Evolutionary conservation across 2,329 filamentous ascomycete genomes (phyloP).

Genomic region (Penicillium sp.): DNA sequence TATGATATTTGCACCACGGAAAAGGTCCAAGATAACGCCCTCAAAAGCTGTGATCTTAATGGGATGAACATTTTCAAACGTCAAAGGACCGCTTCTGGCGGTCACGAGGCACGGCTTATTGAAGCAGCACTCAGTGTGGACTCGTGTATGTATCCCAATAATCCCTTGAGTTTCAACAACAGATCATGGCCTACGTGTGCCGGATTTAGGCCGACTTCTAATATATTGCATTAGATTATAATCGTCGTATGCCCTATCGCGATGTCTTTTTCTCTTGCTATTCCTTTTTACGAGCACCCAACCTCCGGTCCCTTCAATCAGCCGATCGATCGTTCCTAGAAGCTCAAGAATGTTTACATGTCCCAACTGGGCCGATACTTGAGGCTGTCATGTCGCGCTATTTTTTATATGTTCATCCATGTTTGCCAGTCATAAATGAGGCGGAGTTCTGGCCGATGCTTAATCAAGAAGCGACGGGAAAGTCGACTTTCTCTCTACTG

Average conservation of each 20-base stretch:
- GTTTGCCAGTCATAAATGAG: slow-evolving; percentile 5
- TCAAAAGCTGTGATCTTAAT: slow-evolving; percentile 1
- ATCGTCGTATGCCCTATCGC: not conserved
- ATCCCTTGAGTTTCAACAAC: too few species aligned
- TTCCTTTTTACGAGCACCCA: slow-evolving; percentile 6
- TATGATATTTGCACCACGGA: not conserved
- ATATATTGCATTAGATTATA: not conserved
- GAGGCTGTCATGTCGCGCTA: slow-evolving; percentile 4
- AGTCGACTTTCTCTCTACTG: slow-evolving; percentile 1
- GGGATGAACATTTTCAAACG: slow-evolving; percentile 1
- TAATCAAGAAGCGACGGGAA: not conserved
- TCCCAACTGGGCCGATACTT: not conserved
- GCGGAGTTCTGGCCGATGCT: slow-evolving; percentile 8
- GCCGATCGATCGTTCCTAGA: slow-evolving; percentile 6
- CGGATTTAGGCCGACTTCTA: not conserved
- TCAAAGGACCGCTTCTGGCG: not conserved
- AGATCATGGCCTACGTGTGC: not conserved
- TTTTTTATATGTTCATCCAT: slow-evolving; percentile 10
- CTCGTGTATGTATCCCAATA: not conserved
- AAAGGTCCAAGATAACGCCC: not conserved
- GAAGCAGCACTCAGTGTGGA: not conserved
- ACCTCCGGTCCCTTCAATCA: not conserved
- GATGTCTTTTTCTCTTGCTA: slow-evolving; percentile 2
- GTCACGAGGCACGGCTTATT: not conserved
- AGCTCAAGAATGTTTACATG: slow-evolving; percentile 5